A percentile compares a stretch with the other conserved stretches of the same genome.
These are phyloP conservation scores for Lasiosphaeriaceae sp. DNA, from an alignment of 495 filamentous ascomycete species.

Conservation along the genomic window DNA sequence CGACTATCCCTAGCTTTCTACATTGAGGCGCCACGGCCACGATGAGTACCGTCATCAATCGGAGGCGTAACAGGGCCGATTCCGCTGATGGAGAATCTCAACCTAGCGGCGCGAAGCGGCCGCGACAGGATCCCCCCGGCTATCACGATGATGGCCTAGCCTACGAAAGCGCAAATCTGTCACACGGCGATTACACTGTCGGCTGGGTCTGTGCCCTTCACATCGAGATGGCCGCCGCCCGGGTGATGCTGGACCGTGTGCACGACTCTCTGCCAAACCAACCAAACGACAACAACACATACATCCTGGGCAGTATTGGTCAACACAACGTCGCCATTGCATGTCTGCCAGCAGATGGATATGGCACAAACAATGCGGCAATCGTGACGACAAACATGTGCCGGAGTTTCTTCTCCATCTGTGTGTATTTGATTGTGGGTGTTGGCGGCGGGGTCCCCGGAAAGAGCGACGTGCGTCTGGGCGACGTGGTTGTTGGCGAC, in stretches of 20 bases:
- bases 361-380: slow-evolving; percentile 28
- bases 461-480: slow-evolving; percentile 36
- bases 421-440: slow-evolving; percentile 43
- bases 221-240: slow-evolving; percentile 8
- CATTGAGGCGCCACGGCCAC: too few species aligned
- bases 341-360: slow-evolving; percentile 32
- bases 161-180: too few species aligned
- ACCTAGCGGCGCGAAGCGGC: too few species aligned
- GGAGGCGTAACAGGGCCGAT: too few species aligned
- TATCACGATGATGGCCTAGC: too few species aligned
- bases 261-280: slow-evolving; percentile 1
- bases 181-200: slow-evolving; percentile 10
- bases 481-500: slow-evolving; percentile 43
- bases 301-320: slow-evolving; percentile 34
- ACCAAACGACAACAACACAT: slow-evolving; percentile 28
- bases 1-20: too few species aligned
- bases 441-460: slow-evolving; percentile 39
- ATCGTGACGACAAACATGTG: slow-evolving; percentile 30
- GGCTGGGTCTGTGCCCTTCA: slow-evolving; percentile 13
- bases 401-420: too few species aligned
- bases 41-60: too few species aligned
- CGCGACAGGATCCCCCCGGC: too few species aligned
- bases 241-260: slow-evolving; percentile 10
- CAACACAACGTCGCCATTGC: slow-evolving; percentile 42
- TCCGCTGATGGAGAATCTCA: too few species aligned